phyloP scores from a whole-genome alignment of 306 rosid species.

The Sphenostylis stenocarpa region DNA sequence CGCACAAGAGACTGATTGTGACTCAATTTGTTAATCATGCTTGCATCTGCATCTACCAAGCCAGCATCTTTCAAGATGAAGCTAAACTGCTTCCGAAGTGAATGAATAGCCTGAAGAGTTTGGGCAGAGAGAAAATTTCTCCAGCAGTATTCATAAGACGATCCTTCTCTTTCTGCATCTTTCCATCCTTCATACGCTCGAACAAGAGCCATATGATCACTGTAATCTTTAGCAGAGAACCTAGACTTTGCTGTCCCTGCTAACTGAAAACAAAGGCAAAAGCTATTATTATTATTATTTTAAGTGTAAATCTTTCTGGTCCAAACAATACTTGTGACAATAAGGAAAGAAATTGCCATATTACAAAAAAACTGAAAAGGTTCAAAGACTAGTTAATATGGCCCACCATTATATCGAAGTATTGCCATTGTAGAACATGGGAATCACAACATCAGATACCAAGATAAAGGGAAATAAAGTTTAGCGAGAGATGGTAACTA shows the following conservation, averaged over 20 bases:
- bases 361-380: constrained; percentile 8
- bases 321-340: constrained; percentile 24
- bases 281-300: constrained; percentile 13
- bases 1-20: constrained; percentile 95
- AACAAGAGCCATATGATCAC: constrained; percentile 99
- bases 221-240: constrained; percentile 96
- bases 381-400: background rate
- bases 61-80: constrained; percentile 89
- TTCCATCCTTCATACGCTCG: constrained; percentile 99
- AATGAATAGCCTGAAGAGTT: constrained; percentile 96
- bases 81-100: constrained; percentile 91
- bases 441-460: background rate
- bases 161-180: constrained; percentile 98
- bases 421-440: background rate
- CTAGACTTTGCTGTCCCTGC: constrained; percentile 97
- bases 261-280: constrained; percentile 56
- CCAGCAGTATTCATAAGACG: constrained; percentile 98
- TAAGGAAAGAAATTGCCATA: background rate
- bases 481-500: background rate
- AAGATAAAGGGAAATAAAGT: background rate
- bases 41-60: constrained; percentile 70
- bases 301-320: constrained; percentile 1
- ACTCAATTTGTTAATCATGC: constrained; percentile 71
- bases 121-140: constrained; percentile 96
- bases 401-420: background rate